These are phyloP conservation scores for Penicillium bialowiezense DNA, from an alignment of 495 filamentous ascomycete species.

Conservation along the genomic window DNA sequence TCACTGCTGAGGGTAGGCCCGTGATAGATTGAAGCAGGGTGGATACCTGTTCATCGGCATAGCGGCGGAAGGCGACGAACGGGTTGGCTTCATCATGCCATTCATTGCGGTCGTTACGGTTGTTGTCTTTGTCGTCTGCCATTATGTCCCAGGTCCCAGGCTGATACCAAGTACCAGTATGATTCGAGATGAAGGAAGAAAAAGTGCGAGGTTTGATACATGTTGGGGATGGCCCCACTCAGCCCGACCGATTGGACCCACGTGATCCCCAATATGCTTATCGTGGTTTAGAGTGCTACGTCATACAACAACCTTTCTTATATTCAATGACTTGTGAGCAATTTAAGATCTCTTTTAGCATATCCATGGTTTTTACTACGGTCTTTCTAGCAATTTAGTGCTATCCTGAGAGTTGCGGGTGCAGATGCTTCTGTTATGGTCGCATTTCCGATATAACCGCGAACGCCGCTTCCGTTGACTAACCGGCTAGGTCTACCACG, in stretches of 20 bases:
- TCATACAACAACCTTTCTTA: too few species aligned
- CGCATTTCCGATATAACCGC: too few species aligned
- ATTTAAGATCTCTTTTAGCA: too few species aligned
- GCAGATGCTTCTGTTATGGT: too few species aligned
- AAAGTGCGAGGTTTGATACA: constrained; percentile 4
- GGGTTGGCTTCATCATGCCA: constrained; percentile 46
- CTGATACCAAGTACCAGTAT: too few species aligned
- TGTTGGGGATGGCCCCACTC: constrained; percentile 10
- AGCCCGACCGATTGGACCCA: background rate
- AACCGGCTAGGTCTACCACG: too few species aligned
- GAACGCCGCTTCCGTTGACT: too few species aligned
- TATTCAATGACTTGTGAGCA: too few species aligned
- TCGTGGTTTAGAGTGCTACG: too few species aligned
- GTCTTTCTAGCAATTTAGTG: too few species aligned
- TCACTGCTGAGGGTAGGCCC: constrained; percentile 41
- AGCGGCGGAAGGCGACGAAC: constrained; percentile 59
- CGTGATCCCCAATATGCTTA: constrained; percentile 19
- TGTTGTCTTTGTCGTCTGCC: constrained; percentile 29
- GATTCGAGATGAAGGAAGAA: background rate
- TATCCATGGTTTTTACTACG: too few species aligned
- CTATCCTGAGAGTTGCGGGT: too few species aligned
- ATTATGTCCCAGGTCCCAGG: constrained; percentile 13
- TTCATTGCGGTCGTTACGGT: constrained; percentile 11
- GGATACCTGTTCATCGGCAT: constrained; percentile 57
- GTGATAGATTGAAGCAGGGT: constrained; percentile 52